Percentiles rank a stretch among this genome's conserved stretches.
Conservation (phyloP, 345 rosid species). For the Hirschfeldia incana region DNA sequence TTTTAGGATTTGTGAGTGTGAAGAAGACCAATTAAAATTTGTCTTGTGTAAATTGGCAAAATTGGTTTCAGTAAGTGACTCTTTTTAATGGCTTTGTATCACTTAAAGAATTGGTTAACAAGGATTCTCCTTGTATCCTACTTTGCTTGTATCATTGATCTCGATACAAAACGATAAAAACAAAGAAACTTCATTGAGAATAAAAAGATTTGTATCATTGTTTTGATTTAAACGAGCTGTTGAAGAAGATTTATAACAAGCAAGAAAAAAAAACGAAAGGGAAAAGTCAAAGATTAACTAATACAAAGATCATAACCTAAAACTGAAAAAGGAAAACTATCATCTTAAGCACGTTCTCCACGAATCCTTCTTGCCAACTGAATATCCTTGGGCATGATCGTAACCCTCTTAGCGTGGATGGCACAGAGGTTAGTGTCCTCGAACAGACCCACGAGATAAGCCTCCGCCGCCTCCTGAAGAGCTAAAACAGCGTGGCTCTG, state of each 20-base stretch:
- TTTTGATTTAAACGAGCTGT: background rate
- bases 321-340: background rate
- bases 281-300: background rate
- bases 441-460: constrained; percentile 66
- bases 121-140: too few relatives aligned
- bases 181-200: background rate
- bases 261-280: background rate
- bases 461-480: constrained; percentile 56
- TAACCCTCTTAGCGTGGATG: constrained; percentile 75
- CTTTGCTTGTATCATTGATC: too few relatives aligned
- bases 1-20: background rate
- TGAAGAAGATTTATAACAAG: background rate
- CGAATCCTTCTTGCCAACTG: constrained; percentile 73
- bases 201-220: background rate
- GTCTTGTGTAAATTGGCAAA: background rate
- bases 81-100: background rate
- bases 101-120: too few relatives aligned
- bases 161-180: too few relatives aligned
- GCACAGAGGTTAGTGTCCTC: constrained; percentile 63
- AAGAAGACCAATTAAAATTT: background rate
- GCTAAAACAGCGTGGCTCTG: constrained; percentile 42
- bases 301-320: background rate
- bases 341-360: constrained; percentile 64
- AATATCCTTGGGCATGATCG: constrained; percentile 80
- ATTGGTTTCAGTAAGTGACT: background rate